Percentiles rank a stretch among this genome's conserved stretches.
These are phyloP conservation scores for Boletus rufocinnamomeus DNA, from an alignment of 768 basidiomycete species.

Conservation along the genomic window DNA sequence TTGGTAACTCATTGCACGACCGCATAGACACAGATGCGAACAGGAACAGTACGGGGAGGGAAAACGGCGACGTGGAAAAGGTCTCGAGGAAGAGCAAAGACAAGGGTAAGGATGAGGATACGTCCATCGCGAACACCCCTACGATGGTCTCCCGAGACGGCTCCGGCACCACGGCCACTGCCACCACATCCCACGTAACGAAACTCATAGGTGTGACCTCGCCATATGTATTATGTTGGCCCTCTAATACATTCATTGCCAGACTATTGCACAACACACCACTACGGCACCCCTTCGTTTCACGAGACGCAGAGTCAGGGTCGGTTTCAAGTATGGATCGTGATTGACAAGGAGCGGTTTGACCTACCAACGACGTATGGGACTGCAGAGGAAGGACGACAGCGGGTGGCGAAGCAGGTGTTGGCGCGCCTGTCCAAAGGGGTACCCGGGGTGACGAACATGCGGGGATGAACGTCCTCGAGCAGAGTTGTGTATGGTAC, in stretches of 20 bases:
- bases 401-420: slow-evolving; percentile 47
- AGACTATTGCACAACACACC: slow-evolving; percentile 25
- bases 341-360: slow-evolving; percentile 44
- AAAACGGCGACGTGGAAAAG: background rate
- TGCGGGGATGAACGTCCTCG: background rate
- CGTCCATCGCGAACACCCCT: background rate
- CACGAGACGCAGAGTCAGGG: slow-evolving; percentile 26
- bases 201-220: slow-evolving; percentile 16
- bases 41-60: background rate
- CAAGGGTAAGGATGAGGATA: slow-evolving; percentile 19
- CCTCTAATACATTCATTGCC: background rate
- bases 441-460: background rate
- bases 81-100: background rate
- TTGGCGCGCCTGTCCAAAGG: slow-evolving; percentile 38
- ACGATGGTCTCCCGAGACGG: slow-evolving; percentile 6
- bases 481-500: background rate
- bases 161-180: background rate
- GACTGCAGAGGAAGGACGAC: background rate
- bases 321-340: slow-evolving; percentile 47
- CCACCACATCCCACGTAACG: slow-evolving; percentile 15
- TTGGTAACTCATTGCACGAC: background rate
- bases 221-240: background rate
- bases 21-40: background rate
- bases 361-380: background rate
- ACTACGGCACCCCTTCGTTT: slow-evolving; percentile 36